Evolutionary conservation across 306 rosid species (phyloP).

Genomic region (Astragalus membranaceus): DNA sequence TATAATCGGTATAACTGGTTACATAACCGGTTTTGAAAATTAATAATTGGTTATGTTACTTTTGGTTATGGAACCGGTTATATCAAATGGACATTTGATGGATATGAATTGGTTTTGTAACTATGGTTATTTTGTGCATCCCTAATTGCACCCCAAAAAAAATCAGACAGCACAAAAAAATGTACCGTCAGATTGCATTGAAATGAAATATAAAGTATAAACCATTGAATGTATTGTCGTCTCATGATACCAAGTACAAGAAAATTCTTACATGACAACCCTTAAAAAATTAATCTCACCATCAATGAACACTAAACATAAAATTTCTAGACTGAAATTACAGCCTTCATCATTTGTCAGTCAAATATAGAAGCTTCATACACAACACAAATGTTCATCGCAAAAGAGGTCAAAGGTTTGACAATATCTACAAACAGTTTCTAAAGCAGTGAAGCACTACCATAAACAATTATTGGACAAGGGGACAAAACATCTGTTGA

Average conservation of each 20-base stretch:
- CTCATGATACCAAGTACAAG: neutral
- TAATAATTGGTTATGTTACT: no score
- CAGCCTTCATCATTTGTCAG: conserved; percentile 1
- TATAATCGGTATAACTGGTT: no score
- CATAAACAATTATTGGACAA: conserved; percentile 51
- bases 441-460: conserved; percentile 23
- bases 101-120: no score
- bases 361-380: neutral
- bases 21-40: no score
- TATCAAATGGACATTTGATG: no score
- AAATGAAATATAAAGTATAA: neutral
- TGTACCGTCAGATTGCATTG: no score
- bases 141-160: no score
- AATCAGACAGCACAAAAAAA: no score
- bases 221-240: neutral
- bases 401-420: conserved; percentile 8
- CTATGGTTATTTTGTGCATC: no score
- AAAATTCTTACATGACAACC: neutral
- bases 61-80: no score
- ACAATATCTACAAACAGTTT: conserved; percentile 32
- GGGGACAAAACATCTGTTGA: conserved; percentile 30
- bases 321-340: neutral
- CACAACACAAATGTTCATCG: neutral
- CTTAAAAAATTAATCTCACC: neutral
- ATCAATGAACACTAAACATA: neutral